phyloP scores from a whole-genome alignment of 1,139 yeast species.

The Kazachstania sp. region DNA sequence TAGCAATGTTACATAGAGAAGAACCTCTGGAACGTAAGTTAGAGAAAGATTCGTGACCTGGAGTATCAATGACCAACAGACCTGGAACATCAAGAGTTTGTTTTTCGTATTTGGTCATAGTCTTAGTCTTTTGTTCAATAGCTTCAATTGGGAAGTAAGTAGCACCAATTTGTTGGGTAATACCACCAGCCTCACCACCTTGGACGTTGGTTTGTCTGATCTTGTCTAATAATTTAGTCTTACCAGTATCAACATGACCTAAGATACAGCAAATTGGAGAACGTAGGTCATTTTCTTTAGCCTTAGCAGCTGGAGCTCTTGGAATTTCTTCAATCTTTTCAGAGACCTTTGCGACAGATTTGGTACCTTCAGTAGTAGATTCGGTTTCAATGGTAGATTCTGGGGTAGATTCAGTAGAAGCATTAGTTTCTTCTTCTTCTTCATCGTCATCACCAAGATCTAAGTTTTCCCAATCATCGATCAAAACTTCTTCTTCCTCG shows the following conservation, averaged over 20 bases:
- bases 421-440: constrained; percentile 13
- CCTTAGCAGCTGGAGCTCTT: constrained; percentile 19
- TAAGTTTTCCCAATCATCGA: constrained; percentile 63
- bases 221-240: constrained; percentile 90
- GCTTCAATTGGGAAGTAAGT: constrained; percentile 97
- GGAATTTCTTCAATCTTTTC: constrained; percentile 17
- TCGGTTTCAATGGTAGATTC: constrained; percentile 18
- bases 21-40: constrained; percentile 98
- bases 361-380: not conserved
- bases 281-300: constrained; percentile 50
- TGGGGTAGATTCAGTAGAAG: constrained; percentile 5
- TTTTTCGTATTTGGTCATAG: constrained; percentile 80
- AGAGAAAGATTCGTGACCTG: constrained; percentile 99
- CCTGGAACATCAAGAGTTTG: constrained; percentile 94
- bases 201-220: constrained; percentile 98
- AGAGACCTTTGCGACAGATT: too few species aligned
- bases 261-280: constrained; percentile 98
- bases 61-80: constrained; percentile 90
- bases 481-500: constrained; percentile 44
- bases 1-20: constrained; percentile 96
- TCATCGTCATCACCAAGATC: constrained; percentile 46
- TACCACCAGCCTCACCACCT: constrained; percentile 99
- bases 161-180: constrained; percentile 99
- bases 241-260: constrained; percentile 99
- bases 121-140: constrained; percentile 80